Evolutionary conservation across 225 moss, liverwort and hornwort species (phyloP), one percentile per base, ranked within the genome.

Genomic region (Thuidium tamariscinum): DNA sequence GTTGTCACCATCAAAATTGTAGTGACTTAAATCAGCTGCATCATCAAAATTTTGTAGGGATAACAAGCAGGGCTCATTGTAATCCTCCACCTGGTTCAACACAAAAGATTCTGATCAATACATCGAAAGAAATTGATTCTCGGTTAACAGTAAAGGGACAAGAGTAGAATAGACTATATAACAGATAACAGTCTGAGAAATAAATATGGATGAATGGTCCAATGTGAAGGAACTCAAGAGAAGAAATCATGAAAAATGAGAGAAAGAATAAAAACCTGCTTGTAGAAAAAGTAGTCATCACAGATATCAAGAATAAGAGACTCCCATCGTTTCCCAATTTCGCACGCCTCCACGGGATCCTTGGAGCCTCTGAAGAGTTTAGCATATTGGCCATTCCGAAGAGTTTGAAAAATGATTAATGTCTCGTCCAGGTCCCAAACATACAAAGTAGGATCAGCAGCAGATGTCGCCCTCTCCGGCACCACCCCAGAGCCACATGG

Each of bases 371-470:
- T 56, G 52, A 88, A 92, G 51, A 87, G 88, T 37, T 89, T 78
- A 16, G 88, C 88, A 49, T 76, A 92, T 23, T 86, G 83, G 46
- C 92, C 92, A 79, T 90, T 90, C 57, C 84, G 86, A 32, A 92
- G 92, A 16, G 92, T 84, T 66, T 92, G 90, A 73, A 92, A 92
- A n/a, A 92, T 90, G 13, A 92, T 90, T 16, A 92, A 84, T 4
- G 92, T 92, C 80, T 92, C 91, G 72, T 92, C 92, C 87, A 91
- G 27, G 82, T 92, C 92, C 92, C 92, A 92, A 39, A 92, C 84
- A 84, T 84, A 92, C 64, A 92, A 79, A 74, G 89, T 89, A 25
- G 89, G 81, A 86, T 87, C 89, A 52, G 87, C 81, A 57, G 86
- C 84, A 66, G 91, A 86, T 20, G 64, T 57, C 36, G 23, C 77